These are phyloP conservation scores for Fraxinus latifolia DNA, from an alignment of 305 asterid species.

Conservation along the genomic window DNA sequence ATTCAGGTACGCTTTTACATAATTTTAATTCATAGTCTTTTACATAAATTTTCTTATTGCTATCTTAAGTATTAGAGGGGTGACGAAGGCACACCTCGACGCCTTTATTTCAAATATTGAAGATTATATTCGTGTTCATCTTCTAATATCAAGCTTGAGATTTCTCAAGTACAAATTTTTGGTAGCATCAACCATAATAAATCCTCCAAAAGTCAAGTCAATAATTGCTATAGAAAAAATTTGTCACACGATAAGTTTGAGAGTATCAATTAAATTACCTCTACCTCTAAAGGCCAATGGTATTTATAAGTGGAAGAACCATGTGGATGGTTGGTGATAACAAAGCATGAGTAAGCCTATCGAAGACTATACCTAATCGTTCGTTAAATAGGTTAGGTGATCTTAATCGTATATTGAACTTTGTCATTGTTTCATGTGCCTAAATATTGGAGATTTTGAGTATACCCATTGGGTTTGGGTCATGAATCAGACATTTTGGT, in stretches of 20 bases:
- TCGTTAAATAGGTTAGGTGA: not conserved
- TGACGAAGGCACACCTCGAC: not conserved
- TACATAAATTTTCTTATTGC: not conserved
- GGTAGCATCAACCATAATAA: too few species aligned
- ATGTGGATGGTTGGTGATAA: not conserved
- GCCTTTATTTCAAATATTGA: too few species aligned
- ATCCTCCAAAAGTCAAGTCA: not conserved
- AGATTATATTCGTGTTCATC: too few species aligned
- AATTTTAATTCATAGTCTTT: not conserved
- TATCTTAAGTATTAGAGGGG: not conserved
- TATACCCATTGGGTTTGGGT: not conserved
- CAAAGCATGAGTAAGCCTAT: not conserved
- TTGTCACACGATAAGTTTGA: not conserved
- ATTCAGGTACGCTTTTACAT: not conserved
- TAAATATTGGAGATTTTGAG: not conserved
- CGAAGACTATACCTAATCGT: not conserved
- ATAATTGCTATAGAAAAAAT: too few species aligned
- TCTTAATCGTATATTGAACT: not conserved
- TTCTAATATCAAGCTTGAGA: too few species aligned
- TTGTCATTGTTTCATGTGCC: not conserved
- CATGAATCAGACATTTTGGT: not conserved
- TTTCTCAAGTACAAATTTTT: too few species aligned
- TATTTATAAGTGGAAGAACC: too few species aligned
- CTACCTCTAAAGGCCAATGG: not conserved
- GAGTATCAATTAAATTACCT: not conserved